Evolutionary conservation across 805 yeast species (phyloP), one percentile per base, ranked within the genome.

Genomic region (Saccharomycopsis sp.): DNA sequence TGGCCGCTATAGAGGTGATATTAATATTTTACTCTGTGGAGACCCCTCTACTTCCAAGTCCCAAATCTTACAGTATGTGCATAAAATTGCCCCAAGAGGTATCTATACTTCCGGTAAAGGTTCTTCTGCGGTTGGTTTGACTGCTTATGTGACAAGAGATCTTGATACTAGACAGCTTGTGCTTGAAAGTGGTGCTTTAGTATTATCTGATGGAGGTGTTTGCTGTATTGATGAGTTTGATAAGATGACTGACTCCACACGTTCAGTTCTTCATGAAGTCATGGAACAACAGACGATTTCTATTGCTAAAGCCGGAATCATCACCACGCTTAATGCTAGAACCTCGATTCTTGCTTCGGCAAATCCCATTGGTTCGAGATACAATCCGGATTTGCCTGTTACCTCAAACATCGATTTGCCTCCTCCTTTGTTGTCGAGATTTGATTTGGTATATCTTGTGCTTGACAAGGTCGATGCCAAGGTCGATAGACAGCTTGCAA

Each of bases 271-370:
- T 56, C 99, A 94, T 70, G 99, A 94, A 78, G 99, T 94, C 9
- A 94, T 94, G 99, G 99, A 94, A 75, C 99, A 94, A 71, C 99
- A 94, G 72, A 94, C 99, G 0, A 94, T 94, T 51, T 91, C 97
- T 8, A 90, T 94, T 68, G 99, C 99, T 35, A 94, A 94, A 68
- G 99, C 99, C 1, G 99, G 99, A 61, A 94, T 94, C 68, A 94
- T 94, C 67, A 94, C 99, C 3, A 94, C 98, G 0, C 77, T 94
- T 62, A 94, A 94, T 70, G 99, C 99, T 0, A 81, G 99, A 73
- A 93, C 97, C 0, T 93, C 98, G 1, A 87, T 94, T 63, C 76
- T 94, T 58, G 99, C 99, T 0, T 88, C 97, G 47, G 99, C 99
- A 0, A 94, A 94, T 71, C 99, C 99, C 14, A 92, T 94, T 63